Evolutionary conservation across 805 yeast genomes (phyloP).

Genomic region (Kuraishia capsulata): DNA sequence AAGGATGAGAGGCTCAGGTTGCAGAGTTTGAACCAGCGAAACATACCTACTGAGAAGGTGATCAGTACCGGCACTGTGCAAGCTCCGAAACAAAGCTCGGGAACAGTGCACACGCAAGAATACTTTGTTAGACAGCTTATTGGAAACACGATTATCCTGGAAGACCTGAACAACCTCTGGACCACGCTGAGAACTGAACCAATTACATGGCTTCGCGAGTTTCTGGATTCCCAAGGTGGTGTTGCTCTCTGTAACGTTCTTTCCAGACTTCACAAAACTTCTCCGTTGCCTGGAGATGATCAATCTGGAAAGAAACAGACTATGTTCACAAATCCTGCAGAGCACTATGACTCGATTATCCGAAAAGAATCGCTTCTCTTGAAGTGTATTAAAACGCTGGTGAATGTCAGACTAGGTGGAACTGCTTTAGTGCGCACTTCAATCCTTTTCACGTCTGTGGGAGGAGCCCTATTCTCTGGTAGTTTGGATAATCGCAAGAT

Average conservation of each 20-base stretch:
- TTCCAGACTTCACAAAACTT: conserved; percentile 22
- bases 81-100: conserved; percentile 1
- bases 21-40: conserved; percentile 5
- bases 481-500: conserved; percentile 71
- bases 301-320: not conserved
- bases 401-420: conserved; percentile 61
- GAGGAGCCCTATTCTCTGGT: conserved; percentile 73
- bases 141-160: conserved; percentile 56
- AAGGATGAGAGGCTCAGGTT: conserved; percentile 23
- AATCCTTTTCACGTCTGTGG: conserved; percentile 55
- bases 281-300: conserved; percentile 9
- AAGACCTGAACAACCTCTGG: conserved; percentile 76
- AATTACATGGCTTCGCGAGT: conserved; percentile 70
- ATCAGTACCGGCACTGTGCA: not conserved
- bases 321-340: conserved; percentile 20
- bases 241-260: conserved; percentile 75
- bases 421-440: conserved; percentile 48
- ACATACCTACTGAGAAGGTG: conserved; percentile 6
- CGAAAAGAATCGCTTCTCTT: conserved; percentile 74
- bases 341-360: conserved; percentile 19
- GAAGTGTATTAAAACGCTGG: conserved; percentile 73
- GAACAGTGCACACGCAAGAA: conserved; percentile 42
- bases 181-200: conserved; percentile 84
- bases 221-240: conserved; percentile 82
- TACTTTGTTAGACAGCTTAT: conserved; percentile 69